phyloP scores from a whole-genome alignment of 2,329 filamentous ascomycete species.

The Didymella sp. region DNA sequence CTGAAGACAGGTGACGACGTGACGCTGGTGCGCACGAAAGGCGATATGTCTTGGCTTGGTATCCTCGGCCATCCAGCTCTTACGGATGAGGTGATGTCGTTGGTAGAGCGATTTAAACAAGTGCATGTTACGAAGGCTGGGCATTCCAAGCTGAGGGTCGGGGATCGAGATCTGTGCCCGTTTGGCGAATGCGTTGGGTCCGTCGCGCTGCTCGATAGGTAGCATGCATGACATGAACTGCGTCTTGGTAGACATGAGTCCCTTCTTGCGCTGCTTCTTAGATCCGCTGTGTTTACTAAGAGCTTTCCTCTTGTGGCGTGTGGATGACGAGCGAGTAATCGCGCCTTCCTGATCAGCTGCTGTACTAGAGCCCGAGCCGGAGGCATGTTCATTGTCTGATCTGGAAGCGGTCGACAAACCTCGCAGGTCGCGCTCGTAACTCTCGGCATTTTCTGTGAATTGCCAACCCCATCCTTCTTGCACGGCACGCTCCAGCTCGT shows the following conservation, averaged over 20 bases:
- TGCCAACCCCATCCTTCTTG: slow-evolving; percentile 98
- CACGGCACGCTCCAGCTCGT: slow-evolving; percentile 86
- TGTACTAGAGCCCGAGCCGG: slow-evolving; percentile 27
- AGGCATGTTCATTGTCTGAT: slow-evolving; percentile 49
- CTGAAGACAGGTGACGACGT: slow-evolving; percentile 96
- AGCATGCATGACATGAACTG: slow-evolving; percentile 55
- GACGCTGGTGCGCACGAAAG: slow-evolving; percentile 92
- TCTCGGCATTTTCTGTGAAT: slow-evolving; percentile 76
- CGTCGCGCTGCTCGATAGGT: slow-evolving; percentile 68
- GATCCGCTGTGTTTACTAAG: slow-evolving; percentile 47
- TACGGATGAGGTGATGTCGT: slow-evolving; percentile 86
- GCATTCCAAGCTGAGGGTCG: slow-evolving; percentile 78
- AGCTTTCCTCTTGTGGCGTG: slow-evolving; percentile 51
- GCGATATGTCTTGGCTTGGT: slow-evolving; percentile 89
- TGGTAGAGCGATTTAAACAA: slow-evolving; percentile 97
- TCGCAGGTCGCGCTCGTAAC: slow-evolving; percentile 82
- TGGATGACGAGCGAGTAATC: slow-evolving; percentile 40
- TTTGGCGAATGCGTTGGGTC: slow-evolving; percentile 84
- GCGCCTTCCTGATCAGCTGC: slow-evolving; percentile 39
- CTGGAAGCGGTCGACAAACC: slow-evolving; percentile 52
- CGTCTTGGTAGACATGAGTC: slow-evolving; percentile 54
- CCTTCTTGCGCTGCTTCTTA: slow-evolving; percentile 65
- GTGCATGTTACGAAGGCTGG: slow-evolving; percentile 81
- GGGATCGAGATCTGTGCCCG: slow-evolving; percentile 84
- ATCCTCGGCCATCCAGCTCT: slow-evolving; percentile 86